A percentile compares a stretch with the other conserved stretches of the same genome.
phyloP scores from a whole-genome alignment of 257 asterid species.

The Jacaranda copaia region DNA sequence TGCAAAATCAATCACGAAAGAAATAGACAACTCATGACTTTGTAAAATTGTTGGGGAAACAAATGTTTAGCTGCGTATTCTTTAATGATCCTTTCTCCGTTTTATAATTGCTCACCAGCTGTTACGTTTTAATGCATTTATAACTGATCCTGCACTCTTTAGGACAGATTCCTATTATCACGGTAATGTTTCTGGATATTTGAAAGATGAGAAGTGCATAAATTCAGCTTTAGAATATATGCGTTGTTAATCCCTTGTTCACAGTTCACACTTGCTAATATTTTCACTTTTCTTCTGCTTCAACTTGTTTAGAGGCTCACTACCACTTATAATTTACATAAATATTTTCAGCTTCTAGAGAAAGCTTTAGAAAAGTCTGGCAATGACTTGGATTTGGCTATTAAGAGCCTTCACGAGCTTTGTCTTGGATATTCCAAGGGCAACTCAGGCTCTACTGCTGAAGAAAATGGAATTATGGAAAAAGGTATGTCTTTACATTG shows the following conservation, averaged over 20 bases:
- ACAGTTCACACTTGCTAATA: slow-evolving; percentile 7
- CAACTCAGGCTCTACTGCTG: slow-evolving; percentile 42
- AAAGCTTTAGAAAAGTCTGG: slow-evolving; percentile 63
- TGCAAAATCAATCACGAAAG: background rate
- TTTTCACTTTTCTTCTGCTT: background rate
- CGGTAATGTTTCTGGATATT: background rate
- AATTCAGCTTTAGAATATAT: background rate
- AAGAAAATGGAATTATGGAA: slow-evolving; percentile 44
- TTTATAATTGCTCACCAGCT: background rate
- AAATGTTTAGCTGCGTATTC: background rate
- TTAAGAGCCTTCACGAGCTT: slow-evolving; percentile 59
- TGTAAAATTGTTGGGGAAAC: background rate
- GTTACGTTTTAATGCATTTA: background rate
- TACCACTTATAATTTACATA: slow-evolving; percentile 24
- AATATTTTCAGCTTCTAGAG: slow-evolving; percentile 62
- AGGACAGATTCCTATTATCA: background rate
- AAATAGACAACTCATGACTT: background rate
- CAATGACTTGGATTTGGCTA: slow-evolving; percentile 62
- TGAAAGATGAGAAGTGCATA: slow-evolving; percentile 1
- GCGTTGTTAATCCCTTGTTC: background rate
- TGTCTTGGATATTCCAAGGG: slow-evolving; percentile 45
- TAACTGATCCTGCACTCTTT: background rate
- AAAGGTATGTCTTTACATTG: slow-evolving; percentile 48
- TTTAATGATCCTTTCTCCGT: background rate
- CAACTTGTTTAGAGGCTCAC: background rate